Percentiles rank a stretch among this genome's conserved stretches.
Conservation (phyloP, 2,329 filamentous ascomycete genomes). For the Coniochaeta sp. region DNA sequence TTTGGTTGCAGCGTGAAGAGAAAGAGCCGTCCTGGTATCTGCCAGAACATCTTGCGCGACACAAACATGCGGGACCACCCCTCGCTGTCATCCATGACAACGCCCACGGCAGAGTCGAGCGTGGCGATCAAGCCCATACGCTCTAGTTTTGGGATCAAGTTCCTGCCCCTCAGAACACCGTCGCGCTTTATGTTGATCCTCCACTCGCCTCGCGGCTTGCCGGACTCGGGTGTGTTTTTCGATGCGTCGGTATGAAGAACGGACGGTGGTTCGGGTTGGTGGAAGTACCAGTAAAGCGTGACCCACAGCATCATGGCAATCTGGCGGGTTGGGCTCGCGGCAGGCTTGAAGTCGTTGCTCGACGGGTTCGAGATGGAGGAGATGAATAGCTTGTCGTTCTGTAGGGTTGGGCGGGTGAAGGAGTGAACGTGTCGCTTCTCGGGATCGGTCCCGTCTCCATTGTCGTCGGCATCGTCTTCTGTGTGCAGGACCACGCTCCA, state of each 20-base stretch:
- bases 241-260: conserved; percentile 57
- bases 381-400: conserved; percentile 79
- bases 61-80: conserved; percentile 79
- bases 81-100: conserved; percentile 52
- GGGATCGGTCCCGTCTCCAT: conserved; percentile 1
- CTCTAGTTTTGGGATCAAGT: conserved; percentile 83
- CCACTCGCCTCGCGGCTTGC: conserved; percentile 80
- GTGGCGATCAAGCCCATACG: conserved; percentile 81
- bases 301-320: conserved; percentile 97
- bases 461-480: conserved; percentile 29
- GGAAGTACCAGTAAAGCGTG: conserved; percentile 95
- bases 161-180: conserved; percentile 78
- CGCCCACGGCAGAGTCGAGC: conserved; percentile 68
- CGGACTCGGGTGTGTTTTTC: conserved; percentile 56
- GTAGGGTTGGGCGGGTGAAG: conserved; percentile 69
- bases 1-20: conserved; percentile 73
- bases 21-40: conserved; percentile 78
- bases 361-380: conserved; percentile 84
- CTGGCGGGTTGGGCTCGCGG: conserved; percentile 74
- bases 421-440: conserved; percentile 39
- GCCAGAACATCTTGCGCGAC: conserved; percentile 79
- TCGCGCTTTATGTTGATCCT: conserved; percentile 75
- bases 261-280: conserved; percentile 66
- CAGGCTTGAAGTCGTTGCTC: conserved; percentile 69
- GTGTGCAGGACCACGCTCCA: conserved; percentile 87